phyloP scores from a whole-genome alignment of 441 rosid genomes.

The Populus trichocarpa region DNA sequence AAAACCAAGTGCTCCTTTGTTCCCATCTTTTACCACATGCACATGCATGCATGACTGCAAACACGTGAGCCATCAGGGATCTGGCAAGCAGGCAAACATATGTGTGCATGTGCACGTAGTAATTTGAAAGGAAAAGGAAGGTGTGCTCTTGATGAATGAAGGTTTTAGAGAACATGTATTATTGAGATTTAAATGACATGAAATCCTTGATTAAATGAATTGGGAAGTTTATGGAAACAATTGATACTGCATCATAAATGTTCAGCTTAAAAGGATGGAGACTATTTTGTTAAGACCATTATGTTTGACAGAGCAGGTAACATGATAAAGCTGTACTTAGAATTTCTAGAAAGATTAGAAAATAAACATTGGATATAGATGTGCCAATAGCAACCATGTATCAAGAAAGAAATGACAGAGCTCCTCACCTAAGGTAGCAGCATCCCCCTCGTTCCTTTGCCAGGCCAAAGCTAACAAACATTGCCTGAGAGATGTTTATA shows the following conservation, averaged over 20 bases:
- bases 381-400: neutral
- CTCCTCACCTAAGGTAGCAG: slow-evolving; percentile 77
- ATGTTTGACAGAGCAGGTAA: neutral
- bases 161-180: neutral
- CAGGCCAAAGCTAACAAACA: slow-evolving; percentile 94
- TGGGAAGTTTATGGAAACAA: neutral
- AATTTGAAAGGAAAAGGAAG: neutral
- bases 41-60: neutral
- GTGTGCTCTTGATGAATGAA: neutral
- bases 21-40: neutral
- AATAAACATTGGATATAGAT: neutral
- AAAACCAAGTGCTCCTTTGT: neutral
- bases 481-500: slow-evolving; percentile 53
- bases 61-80: too few relatives aligned
- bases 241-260: neutral
- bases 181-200: neutral
- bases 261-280: neutral
- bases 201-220: neutral
- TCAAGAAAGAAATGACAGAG: neutral
- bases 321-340: neutral
- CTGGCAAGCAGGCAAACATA: neutral
- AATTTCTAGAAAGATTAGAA: neutral
- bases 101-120: neutral
- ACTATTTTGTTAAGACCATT: neutral
- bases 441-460: slow-evolving; percentile 87